phyloP scores from a whole-genome alignment of 805 yeast species.

The Brettanomyces sp. region DNA sequence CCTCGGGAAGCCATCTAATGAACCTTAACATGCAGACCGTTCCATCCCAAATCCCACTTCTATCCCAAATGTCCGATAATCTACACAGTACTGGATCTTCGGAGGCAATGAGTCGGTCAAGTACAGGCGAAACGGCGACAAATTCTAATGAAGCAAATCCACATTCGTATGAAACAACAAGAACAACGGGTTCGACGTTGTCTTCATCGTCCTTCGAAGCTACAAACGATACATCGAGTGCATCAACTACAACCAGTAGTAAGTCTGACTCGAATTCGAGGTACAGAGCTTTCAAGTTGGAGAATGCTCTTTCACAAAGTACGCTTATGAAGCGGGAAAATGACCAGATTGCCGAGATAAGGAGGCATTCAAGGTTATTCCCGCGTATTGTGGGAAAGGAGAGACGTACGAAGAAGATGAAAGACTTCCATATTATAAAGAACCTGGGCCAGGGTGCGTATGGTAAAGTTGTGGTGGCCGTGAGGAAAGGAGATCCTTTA shows the following conservation, averaged over 20 bases:
- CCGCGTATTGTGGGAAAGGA: slow-evolving; percentile 54
- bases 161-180: neutral
- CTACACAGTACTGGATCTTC: slow-evolving; percentile 18
- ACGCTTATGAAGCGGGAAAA: slow-evolving; percentile 37
- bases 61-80: slow-evolving; percentile 29
- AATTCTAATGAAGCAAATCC: neutral
- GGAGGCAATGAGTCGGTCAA: slow-evolving; percentile 14
- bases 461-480: slow-evolving; percentile 82
- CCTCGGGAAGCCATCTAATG: neutral
- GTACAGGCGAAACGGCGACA: slow-evolving; percentile 4
- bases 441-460: slow-evolving; percentile 95
- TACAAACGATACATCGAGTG: neutral
- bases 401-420: slow-evolving; percentile 61
- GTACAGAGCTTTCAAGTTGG: slow-evolving; percentile 11
- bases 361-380: slow-evolving; percentile 32
- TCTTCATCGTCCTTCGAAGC: neutral
- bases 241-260: neutral
- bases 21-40: slow-evolving; percentile 8
- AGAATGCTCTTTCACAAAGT: slow-evolving; percentile 27
- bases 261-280: neutral
- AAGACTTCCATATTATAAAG: slow-evolving; percentile 62
- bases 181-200: neutral
- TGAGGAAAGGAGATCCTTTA: slow-evolving; percentile 49
- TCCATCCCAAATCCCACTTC: slow-evolving; percentile 50
- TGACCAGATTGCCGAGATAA: slow-evolving; percentile 30